Percentiles rank a stretch among this genome's conserved stretches.
These are phyloP conservation scores for Paramyrothecium sp. DNA, from an alignment of 2,329 filamentous ascomycete genomes.

Conservation along the genomic window DNA sequence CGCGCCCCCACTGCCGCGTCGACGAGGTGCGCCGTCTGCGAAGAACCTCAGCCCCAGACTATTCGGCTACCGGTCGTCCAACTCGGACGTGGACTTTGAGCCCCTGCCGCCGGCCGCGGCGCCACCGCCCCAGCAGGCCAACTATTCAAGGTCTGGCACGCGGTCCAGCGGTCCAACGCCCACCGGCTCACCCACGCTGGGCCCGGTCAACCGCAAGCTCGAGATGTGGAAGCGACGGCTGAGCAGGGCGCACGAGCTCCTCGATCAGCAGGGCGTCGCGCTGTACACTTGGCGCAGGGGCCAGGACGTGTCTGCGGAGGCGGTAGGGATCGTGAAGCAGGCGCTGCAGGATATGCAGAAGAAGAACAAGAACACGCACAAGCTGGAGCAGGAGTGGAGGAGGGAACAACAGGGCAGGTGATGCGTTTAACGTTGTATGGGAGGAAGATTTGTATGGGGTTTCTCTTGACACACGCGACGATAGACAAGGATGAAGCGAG, in stretches of 20 bases:
- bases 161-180: slow-evolving; percentile 31
- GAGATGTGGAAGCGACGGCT: slow-evolving; percentile 71
- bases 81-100: slow-evolving; percentile 41
- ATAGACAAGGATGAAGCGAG: no score
- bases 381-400: not conserved
- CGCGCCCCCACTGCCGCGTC: slow-evolving; percentile 47
- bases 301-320: slow-evolving; percentile 66
- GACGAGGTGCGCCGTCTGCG: slow-evolving; percentile 38
- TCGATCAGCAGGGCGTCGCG: slow-evolving; percentile 64
- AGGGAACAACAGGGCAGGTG: not conserved
- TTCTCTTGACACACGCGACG: no score
- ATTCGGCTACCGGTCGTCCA: slow-evolving; percentile 23
- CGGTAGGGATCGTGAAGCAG: slow-evolving; percentile 61
- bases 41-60: slow-evolving; percentile 29
- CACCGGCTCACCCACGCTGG: slow-evolving; percentile 29
- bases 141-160: slow-evolving; percentile 22
- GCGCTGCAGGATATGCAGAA: slow-evolving; percentile 44
- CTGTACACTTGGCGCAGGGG: slow-evolving; percentile 74
- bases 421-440: not conserved
- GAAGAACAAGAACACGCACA: slow-evolving; percentile 4
- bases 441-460: no score
- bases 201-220: slow-evolving; percentile 63
- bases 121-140: slow-evolving; percentile 16
- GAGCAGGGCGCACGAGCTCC: slow-evolving; percentile 59
- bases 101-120: slow-evolving; percentile 33